phyloP scores from a whole-genome alignment of 768 basidiomycete species.

The Pleurotus ostreatus region DNA sequence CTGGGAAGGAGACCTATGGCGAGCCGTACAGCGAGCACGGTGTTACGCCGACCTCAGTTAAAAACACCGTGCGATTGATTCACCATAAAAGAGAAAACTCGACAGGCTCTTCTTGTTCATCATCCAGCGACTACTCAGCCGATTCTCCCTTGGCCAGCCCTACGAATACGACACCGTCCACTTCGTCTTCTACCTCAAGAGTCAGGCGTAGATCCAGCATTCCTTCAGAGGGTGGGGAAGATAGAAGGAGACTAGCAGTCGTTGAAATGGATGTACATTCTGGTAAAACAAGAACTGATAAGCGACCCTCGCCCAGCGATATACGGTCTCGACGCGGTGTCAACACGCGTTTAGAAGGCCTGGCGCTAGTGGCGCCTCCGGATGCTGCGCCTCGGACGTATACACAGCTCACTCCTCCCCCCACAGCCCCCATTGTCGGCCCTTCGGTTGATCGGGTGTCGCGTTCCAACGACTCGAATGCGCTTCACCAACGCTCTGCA shows the following conservation, averaged over 20 bases:
- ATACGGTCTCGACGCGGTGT: conserved; percentile 36
- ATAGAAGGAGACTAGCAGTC: conserved; percentile 65
- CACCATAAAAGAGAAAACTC: conserved; percentile 16
- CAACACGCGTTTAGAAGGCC: conserved; percentile 38
- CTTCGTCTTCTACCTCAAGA: conserved; percentile 24
- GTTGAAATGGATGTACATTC: conserved; percentile 49
- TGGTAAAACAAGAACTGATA: conserved; percentile 13
- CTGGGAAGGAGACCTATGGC: conserved; percentile 26
- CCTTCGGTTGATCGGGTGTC: conserved; percentile 15
- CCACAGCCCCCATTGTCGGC: conserved; percentile 38
- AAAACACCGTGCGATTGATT: conserved; percentile 5
- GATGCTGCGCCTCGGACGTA: conserved; percentile 56
- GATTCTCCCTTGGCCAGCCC: conserved; percentile 28
- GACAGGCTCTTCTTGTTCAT: conserved; percentile 35
- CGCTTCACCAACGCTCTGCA: conserved; percentile 39
- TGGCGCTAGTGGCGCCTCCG: conserved; percentile 71
- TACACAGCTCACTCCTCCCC: conserved; percentile 49
- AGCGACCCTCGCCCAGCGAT: conserved; percentile 21
- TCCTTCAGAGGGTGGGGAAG: conserved; percentile 56
- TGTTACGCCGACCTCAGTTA: conserved; percentile 9
- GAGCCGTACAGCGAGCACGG: conserved; percentile 5
- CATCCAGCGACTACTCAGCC: conserved; percentile 50
- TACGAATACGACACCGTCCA: conserved; percentile 15
- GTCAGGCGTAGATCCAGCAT: conserved; percentile 41
- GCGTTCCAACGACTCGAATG: conserved; percentile 17